Evolutionary conservation across 169 alveolate species (phyloP), one percentile per base, ranked within the genome.

Genomic region (Plasmodium sp.): DNA sequence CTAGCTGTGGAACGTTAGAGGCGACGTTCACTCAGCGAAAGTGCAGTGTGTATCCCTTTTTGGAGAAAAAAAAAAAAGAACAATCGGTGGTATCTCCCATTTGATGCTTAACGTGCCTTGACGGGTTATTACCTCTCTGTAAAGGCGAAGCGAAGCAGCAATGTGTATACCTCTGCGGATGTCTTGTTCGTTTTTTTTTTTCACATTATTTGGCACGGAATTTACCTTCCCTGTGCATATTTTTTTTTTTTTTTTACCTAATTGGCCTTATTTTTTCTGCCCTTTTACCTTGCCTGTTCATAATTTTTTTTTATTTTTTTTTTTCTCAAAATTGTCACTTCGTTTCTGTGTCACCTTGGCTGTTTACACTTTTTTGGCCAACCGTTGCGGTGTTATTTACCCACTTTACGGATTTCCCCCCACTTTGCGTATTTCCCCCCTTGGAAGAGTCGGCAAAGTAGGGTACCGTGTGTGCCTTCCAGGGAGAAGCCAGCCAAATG

Each of bases 191-290:
- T 22, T 67, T 31, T 62, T 62, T n/a, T 67, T 67, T 67, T 67
- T 67, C 27, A 56, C 33, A 22, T 67, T 18, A 67, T 67, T 67
- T 22, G 41, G 16, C 16, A 9, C 77, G 5, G 77, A 18, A 67
- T 67, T 67, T 67, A 67, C 77, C 77, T 67, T 67, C 3, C 77
- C 77, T 67, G 77, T 67, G 77, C 34, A 67, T 67, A 67, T 67
- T 67, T 18, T 67, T 67, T 67, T 67, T 67, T 67, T 67, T 67
- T 67, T 67, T 67, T 67, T 67, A 51, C 62, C 62, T 14, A 51
- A 51, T 51, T 51, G 27, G 62, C 62, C 27, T n/a, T 0, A 27
- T 67, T 67, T 67, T 22, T 67, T 2, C 39, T 31, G 33, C 77
- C 77, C 77, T 67, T 67, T 67, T 22, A 27, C n/a, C 39, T 67